phyloP scores from a whole-genome alignment of 257 asterid genomes.

The Craterostigma plantagineum region DNA sequence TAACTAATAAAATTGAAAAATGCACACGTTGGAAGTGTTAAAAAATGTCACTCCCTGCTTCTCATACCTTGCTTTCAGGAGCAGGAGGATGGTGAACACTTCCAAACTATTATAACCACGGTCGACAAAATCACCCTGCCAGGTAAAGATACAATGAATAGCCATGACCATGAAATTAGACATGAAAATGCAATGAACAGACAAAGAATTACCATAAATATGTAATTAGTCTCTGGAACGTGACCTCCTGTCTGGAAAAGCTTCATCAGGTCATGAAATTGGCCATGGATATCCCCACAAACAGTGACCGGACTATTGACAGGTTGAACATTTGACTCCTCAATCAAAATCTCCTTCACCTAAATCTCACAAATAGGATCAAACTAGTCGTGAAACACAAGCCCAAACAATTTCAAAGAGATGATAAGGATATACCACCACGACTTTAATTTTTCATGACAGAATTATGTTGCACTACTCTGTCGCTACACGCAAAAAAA shows the following conservation, averaged over 20 bases:
- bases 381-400: background rate
- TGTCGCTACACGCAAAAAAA: too few relatives aligned
- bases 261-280: slow-evolving; percentile 94
- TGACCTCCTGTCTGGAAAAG: slow-evolving; percentile 99
- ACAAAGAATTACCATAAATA: slow-evolving; percentile 56
- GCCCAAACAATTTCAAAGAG: background rate
- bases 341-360: slow-evolving; percentile 96
- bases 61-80: slow-evolving; percentile 86
- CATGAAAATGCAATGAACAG: background rate
- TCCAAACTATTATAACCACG: slow-evolving; percentile 98
- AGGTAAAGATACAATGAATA: slow-evolving; percentile 7
- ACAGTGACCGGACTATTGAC: slow-evolving; percentile 98
- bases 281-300: slow-evolving; percentile 20
- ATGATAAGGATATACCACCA: background rate
- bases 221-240: slow-evolving; percentile 94
- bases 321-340: slow-evolving; percentile 99
- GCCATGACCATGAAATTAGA: background rate
- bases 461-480: too few relatives aligned
- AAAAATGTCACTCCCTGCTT: background rate
- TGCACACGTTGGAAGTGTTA: background rate
- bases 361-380: slow-evolving; percentile 10
- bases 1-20: background rate
- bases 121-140: slow-evolving; percentile 96
- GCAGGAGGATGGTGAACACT: slow-evolving; percentile 90
- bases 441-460: background rate